Percentiles rank a stretch among this genome's conserved stretches.
Evolutionary conservation across 1,284 basidiomycete species (phyloP).

Genomic region (Melampsora americana): DNA sequence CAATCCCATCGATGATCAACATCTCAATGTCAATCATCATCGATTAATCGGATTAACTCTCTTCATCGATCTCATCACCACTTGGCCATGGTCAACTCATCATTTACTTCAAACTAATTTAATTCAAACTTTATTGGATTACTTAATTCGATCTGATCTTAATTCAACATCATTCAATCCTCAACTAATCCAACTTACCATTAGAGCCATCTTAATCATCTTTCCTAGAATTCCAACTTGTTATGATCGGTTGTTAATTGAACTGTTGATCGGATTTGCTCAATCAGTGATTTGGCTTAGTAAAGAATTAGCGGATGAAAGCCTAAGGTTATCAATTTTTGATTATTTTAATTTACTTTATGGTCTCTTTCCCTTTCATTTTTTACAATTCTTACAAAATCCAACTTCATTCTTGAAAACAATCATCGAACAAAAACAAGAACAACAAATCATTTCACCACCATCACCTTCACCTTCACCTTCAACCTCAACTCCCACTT

Average conservation of each 20-base stretch:
- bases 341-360: slow-evolving; percentile 22
- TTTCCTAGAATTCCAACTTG: slow-evolving; percentile 5
- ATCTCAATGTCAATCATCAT: no score
- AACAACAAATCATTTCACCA: no score
- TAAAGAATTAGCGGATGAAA: neutral
- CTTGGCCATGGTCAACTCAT: slow-evolving; percentile 9
- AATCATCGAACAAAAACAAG: no score
- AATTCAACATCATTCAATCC: neutral
- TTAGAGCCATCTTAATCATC: slow-evolving; percentile 25
- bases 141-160: neutral
- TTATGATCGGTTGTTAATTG: neutral
- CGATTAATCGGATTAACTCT: neutral
- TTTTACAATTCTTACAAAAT: slow-evolving; percentile 4
- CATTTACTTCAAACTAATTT: slow-evolving; percentile 3
- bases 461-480: no score
- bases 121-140: neutral
- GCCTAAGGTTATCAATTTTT: neutral
- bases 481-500: neutral
- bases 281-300: neutral
- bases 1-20: neutral
- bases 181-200: slow-evolving; percentile 6
- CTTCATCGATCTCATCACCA: slow-evolving; percentile 15
- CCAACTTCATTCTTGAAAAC: slow-evolving; percentile 3
- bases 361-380: slow-evolving; percentile 29
- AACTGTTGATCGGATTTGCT: slow-evolving; percentile 12